Percentiles rank a stretch among this genome's conserved stretches.
Evolutionary conservation across 1,139 yeast species (phyloP).

Genomic region (Candida sojae): DNA sequence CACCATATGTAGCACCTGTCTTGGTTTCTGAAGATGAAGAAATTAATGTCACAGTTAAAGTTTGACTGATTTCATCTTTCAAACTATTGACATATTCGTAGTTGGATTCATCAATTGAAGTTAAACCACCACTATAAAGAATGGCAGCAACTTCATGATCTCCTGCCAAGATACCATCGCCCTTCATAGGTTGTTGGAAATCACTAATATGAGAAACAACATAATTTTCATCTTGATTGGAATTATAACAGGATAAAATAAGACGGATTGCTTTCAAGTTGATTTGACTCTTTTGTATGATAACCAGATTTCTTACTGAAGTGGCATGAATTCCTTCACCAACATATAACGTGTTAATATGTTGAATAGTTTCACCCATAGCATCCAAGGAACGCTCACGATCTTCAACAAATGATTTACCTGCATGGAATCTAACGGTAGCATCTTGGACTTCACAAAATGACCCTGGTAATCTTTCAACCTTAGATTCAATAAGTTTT

Average conservation of each 20-base stretch:
- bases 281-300: constrained; percentile 60
- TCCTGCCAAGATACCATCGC: constrained; percentile 4
- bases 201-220: constrained; percentile 20
- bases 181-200: constrained; percentile 5
- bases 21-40: constrained; percentile 36
- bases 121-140: constrained; percentile 68
- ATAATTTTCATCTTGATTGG: constrained; percentile 18
- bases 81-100: constrained; percentile 60
- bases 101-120: constrained; percentile 69
- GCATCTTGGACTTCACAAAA: constrained; percentile 73
- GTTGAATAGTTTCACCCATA: constrained; percentile 84
- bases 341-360: constrained; percentile 74
- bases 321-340: constrained; percentile 76
- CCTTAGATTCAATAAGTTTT: constrained; percentile 63
- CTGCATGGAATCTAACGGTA: constrained; percentile 73
- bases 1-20: constrained; percentile 68
- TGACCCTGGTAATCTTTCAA: constrained; percentile 81
- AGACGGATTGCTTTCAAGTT: constrained; percentile 56
- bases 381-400: constrained; percentile 64
- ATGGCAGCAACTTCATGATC: constrained; percentile 31
- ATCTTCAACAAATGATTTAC: constrained; percentile 59
- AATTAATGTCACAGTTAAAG: constrained; percentile 64
- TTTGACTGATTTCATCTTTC: constrained; percentile 26
- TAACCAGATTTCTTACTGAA: constrained; percentile 66
- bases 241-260: constrained; percentile 35